Percentiles rank a stretch among this genome's conserved stretches.
These are phyloP conservation scores for Stellera chamaejasme DNA, from an alignment of 345 rosid species.

Conservation along the genomic window DNA sequence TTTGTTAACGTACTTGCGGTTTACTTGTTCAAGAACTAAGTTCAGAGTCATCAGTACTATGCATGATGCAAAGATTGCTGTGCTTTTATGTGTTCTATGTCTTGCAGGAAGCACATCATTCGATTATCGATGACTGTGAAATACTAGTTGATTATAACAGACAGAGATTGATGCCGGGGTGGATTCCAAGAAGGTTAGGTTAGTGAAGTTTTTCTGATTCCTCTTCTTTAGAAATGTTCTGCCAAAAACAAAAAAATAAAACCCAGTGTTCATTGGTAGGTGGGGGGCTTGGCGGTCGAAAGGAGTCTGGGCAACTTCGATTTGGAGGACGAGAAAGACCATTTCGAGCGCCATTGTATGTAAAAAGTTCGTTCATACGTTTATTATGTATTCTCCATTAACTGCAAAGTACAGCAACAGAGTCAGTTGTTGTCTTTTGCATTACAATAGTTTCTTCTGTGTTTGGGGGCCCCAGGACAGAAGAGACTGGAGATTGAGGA, in stretches of 20 bases:
- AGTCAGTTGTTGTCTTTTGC: background rate
- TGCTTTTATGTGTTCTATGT: too few species aligned
- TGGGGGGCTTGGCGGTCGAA: slow-evolving; percentile 95
- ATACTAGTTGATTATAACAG: slow-evolving; percentile 82
- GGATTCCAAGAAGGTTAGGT: slow-evolving; percentile 99
- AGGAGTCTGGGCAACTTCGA: slow-evolving; percentile 92
- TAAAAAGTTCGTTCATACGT: background rate
- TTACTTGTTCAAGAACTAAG: too few species aligned
- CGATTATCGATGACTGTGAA: slow-evolving; percentile 61
- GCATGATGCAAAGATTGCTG: background rate
- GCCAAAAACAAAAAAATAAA: background rate
- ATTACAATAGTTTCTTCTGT: background rate
- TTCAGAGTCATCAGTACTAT: background rate
- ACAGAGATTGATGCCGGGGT: slow-evolving; percentile 89
- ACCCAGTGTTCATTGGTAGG: slow-evolving; percentile 27
- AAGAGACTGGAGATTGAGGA: slow-evolving; percentile 5
- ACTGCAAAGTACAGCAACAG: background rate
- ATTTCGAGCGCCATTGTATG: slow-evolving; percentile 92
- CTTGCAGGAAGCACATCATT: slow-evolving; percentile 74
- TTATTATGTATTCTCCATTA: background rate
- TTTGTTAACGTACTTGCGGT: too few species aligned
- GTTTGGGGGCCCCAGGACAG: background rate
- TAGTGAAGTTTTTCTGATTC: slow-evolving; percentile 8
- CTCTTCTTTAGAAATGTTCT: too few species aligned
- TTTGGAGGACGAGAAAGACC: slow-evolving; percentile 98